These are phyloP conservation scores for Avena eriantha DNA, from an alignment of 176 grass and related monocot genomes.

Conservation along the genomic window DNA sequence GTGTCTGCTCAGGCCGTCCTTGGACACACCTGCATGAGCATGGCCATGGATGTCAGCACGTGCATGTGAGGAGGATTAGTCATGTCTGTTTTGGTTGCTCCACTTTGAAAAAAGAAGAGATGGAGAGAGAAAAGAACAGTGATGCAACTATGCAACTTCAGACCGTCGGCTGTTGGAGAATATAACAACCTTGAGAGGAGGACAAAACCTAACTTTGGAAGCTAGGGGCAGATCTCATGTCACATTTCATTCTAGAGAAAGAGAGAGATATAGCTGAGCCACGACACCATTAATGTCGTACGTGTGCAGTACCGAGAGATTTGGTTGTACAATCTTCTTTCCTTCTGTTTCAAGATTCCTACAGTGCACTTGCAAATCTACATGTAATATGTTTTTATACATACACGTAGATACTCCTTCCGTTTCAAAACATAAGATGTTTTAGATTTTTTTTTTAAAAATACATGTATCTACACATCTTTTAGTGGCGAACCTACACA, in stretches of 20 bases:
- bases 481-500: too few species aligned
- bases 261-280: constrained; percentile 27
- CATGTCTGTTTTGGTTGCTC: constrained; percentile 40
- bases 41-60: constrained; percentile 32
- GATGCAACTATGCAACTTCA: constrained; percentile 46
- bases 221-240: constrained; percentile 51
- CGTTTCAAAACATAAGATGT: too few species aligned
- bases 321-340: constrained; percentile 14
- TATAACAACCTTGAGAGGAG: constrained; percentile 61
- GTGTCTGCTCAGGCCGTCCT: constrained; percentile 82
- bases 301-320: constrained; percentile 23
- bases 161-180: constrained; percentile 51
- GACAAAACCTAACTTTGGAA: constrained; percentile 77
- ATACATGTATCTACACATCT: too few species aligned
- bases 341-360: constrained; percentile 13
- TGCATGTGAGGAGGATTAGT: not conserved
- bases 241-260: constrained; percentile 42
- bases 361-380: constrained; percentile 27
- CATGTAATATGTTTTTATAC: not conserved
- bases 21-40: constrained; percentile 75
- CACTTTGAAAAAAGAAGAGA: constrained; percentile 31
- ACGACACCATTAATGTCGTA: constrained; percentile 37
- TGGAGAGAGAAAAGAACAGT: not conserved
- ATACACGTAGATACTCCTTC: not conserved
- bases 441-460: too few species aligned